Evolutionary conservation across 1,284 basidiomycete species (phyloP), one percentile per base, ranked within the genome.

Genomic region (Rhodotorula sp.): DNA sequence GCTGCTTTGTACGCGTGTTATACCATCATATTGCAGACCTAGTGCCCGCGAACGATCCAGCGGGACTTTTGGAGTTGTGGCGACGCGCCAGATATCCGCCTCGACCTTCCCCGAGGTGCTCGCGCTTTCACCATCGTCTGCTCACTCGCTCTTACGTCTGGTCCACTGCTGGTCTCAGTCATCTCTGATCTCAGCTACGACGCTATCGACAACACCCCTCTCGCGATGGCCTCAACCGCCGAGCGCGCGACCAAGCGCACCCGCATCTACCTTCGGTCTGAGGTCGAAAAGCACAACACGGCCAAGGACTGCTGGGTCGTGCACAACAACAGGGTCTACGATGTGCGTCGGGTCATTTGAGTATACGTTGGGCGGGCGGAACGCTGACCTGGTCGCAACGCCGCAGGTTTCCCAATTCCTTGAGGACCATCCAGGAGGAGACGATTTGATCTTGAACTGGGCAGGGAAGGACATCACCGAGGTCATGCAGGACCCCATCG

Each of bases 341-440:
- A 93, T 78, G 88, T 93, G 60, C 62, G 75, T 44, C 39, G 39
- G 19, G 39, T 17, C 39, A 8, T 44, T 13, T 2, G 39, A 44
- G 39, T 17, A 44, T 17, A 17, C 39, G 39, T 44, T 17, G 39
- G 11, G 9, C 39, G 39, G 39, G 39, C 39, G 39, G 39, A 44
- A 44, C 39, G 39, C 39, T 44, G 39, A 44, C 39, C 57, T 58
- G 48, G 59, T 34, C n/a, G 36, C 24, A n/a, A 46, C 39, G 46
- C 30, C 56, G 8, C 65, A 74, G 72, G 67, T 72, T 27, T 87
- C 90, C 11, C 77, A 77, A 20, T 90, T 92, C 80, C 80, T 92
- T 27, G 79, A 85, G 67, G 91, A 92, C 82, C 91, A 93, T 79
- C 91, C 91, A 2, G 91, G 91, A 71, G 91, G 91, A 17, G 91